Evolutionary conservation across 805 yeast species (phyloP), one percentile per base, ranked within the genome.

Genomic region (Teunomyces stri): DNA sequence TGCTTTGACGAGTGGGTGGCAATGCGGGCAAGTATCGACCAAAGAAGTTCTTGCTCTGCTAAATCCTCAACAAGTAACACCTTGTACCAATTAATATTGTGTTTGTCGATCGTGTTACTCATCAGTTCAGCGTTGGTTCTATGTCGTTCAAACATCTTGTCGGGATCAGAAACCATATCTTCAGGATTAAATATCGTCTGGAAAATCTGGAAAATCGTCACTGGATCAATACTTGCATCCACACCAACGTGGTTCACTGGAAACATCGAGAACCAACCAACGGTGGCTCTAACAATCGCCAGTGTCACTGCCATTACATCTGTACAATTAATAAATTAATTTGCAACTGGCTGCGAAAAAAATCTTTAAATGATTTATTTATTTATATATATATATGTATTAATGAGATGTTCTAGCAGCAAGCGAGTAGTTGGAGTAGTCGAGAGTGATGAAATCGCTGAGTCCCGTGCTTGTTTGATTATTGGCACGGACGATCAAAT

Each of bases 351-450:
- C 34, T 31, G 34, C 34, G 34, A 31, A 31, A 31, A 31, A 31
- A 25, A 25, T 9, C 5, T 22, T 9, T 6, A 6, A 6, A 6
- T 22, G 7, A 22, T 22, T 22, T 22, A 22, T 25, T 21, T 25
- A 25, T 25, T 6, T 25, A 25, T 25, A 9, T 25, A 25, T 25
- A 7, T 25, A 9, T 25, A 25, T 9, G 7, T 25, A 29, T 33
- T 50, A 63, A 49, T 61, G 68, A 4, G 67, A 61, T 1, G 66
- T 57, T 36, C 59, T 52, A n/a, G 75, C 68, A 5, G 72, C 58
- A 21, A 72, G 62, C 36, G 76, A 71, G 49, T 62, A 72, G 50
- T 66, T 69, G 12, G 75, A 69, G 56, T 72, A 72, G 53, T 72
- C 76, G 29, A 72, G 68, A 5, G 75, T 69, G 25, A 72, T 72